Evolutionary conservation across 352 stramenopile genomes (phyloP), one percentile per base, ranked within the genome.

Genomic region (Thraustochytrium sp.): DNA sequence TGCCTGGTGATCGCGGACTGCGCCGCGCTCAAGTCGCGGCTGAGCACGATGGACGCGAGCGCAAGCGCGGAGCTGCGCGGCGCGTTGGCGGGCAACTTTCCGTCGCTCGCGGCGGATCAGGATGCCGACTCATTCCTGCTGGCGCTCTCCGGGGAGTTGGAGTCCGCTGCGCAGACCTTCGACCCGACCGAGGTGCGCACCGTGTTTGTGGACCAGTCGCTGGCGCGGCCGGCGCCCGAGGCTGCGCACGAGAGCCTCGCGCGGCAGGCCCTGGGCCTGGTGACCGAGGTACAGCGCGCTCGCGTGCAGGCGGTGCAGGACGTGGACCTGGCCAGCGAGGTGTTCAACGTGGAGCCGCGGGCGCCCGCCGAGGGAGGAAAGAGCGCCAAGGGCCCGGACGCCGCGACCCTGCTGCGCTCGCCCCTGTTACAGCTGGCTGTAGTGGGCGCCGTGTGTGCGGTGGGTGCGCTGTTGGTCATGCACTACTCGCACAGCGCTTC

Each of bases 1-100:
- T 80, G 68, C 44, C 53, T 80, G 0, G 51, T 80, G 1, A 16
- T 80, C 31, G 18, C 68, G 44, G 63, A 80, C 68, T 80, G 48
- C 34, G 34, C 23, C 8, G 5, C 76, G 46, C 53, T 80, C n/a
- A 46, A 53, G n/a, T 80, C 68, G 18, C 23, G 44, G 44, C 53
- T 80, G 37, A 5, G 46, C 38, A 3, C 37, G 31, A 29, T 65
- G 68, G 0, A 44, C 1, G 63, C 29, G 18, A 31, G 26, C 9
- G 42, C 59, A 21, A 4, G 63, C 51, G 51, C 26, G 68, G 44
- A 36, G 13, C 76, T 80, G 26, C 31, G 26, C 46, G 53, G 16
- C 11, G 44, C 31, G 26, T 16, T 80, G 0, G 31, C 23, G 23
- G 2, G 9, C 18, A 80, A 80, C 37, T 72, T 80, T 68, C 59